Evolutionary conservation across 345 rosid species (phyloP), one percentile per base, ranked within the genome.

Genomic region (Heritiera fomes): DNA sequence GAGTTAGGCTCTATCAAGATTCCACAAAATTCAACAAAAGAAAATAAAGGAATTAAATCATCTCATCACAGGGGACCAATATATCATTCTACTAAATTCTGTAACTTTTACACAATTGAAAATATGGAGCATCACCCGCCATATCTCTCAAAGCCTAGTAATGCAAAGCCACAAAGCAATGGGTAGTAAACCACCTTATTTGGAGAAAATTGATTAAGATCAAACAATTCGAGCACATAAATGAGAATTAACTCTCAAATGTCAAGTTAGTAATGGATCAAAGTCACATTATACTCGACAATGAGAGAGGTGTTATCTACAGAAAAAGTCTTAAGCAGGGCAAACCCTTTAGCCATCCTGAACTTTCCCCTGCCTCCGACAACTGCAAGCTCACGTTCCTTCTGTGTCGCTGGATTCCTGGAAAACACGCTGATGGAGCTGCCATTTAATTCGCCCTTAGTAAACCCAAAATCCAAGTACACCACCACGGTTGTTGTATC

Each of bases 281-380:
- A 28, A 0, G 72, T 79, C 9, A 79, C 82, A 10, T 62, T 70
- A 56, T 79, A 79, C 49, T 79, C 77, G 8, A 79, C 72, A 61
- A 79, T 28, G 69, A 73, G 63, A 46, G 45, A 46, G 18, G 0
- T 64, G 4, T 14, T 15, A 34, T 77, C 15, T 6, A 83, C 1
- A 50, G 8, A 56, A 34, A 45, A 45, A 4, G 83, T 76, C 9
- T 30, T 77, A n/a, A 83, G 55, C 38, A 28, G 9, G 0, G 75
- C 78, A 60, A 79, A 79, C 28, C 85, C 85, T 80, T 61, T 77
- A 49, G 83, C 80, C 82, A 83, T 67, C 66, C 73, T 80, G 20
- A 83, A 77, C 20, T 72, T 67, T 5, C 80, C 80, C 70, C 82
- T 79, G 15, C 85, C 85, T 61, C 85, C 85, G 23, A 83, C 82